Evolutionary conservation across 768 basidiomycete species (phyloP).

Genomic region (Mycena alexandri): DNA sequence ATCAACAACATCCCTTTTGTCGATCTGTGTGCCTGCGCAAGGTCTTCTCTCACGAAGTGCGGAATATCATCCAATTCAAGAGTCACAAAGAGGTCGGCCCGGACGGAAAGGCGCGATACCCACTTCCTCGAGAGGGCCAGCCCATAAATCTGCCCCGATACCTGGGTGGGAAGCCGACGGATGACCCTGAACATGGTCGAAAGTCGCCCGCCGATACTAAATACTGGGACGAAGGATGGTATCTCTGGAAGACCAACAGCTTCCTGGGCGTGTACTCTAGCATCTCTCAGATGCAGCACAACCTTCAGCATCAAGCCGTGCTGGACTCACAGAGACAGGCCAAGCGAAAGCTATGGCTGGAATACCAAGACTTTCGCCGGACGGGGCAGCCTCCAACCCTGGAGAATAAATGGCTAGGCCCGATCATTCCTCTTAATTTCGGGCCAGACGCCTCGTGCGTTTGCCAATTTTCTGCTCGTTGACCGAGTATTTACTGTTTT

Average conservation of each 20-base stretch:
- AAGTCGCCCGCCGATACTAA: slow-evolving; percentile 54
- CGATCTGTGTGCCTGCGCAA: slow-evolving; percentile 73
- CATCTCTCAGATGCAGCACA: slow-evolving; percentile 69
- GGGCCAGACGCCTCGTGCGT: slow-evolving; percentile 56
- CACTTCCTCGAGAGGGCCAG: slow-evolving; percentile 78
- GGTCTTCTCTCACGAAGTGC: slow-evolving; percentile 76
- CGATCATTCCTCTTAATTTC: slow-evolving; percentile 56
- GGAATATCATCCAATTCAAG: slow-evolving; percentile 61
- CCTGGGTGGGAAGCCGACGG: slow-evolving; percentile 56
- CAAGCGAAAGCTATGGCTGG: slow-evolving; percentile 60
- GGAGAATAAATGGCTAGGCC: slow-evolving; percentile 54
- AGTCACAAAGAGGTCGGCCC: slow-evolving; percentile 55
- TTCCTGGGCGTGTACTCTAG: slow-evolving; percentile 67
- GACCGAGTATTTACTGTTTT: slow-evolving; percentile 11
- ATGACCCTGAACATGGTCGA: slow-evolving; percentile 45
- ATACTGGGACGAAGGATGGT: slow-evolving; percentile 83
- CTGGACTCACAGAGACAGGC: slow-evolving; percentile 56
- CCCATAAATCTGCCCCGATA: slow-evolving; percentile 57
- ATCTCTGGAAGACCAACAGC: slow-evolving; percentile 75
- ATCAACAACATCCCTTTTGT: slow-evolving; percentile 65
- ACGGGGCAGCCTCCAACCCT: slow-evolving; percentile 40
- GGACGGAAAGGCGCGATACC: slow-evolving; percentile 66
- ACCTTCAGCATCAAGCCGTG: slow-evolving; percentile 64
- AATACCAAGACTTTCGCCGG: slow-evolving; percentile 60
- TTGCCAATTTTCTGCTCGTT: slow-evolving; percentile 8